Evolutionary conservation across 192 early-diverging fungal species (phyloP).

Genomic region (Hyaloraphidium curvatum): DNA sequence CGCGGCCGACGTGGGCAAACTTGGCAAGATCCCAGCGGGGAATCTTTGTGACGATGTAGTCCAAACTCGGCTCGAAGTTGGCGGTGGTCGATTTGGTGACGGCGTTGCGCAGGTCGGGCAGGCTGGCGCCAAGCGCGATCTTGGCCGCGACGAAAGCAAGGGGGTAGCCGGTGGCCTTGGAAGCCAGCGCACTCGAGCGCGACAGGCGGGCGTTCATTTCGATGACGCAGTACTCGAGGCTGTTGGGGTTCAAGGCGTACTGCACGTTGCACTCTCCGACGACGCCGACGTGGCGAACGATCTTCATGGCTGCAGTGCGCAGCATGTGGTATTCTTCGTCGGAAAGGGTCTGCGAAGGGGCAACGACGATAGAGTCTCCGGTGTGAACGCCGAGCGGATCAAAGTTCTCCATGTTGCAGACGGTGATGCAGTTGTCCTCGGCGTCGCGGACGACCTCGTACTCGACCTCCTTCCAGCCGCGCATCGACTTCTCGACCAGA

Average conservation of each 20-base stretch:
- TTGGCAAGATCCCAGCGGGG: constrained; percentile 94
- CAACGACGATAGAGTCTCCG: constrained; percentile 97
- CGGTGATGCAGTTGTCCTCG: constrained; percentile 94
- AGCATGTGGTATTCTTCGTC: constrained; percentile 96
- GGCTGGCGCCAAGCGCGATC: constrained; percentile 73
- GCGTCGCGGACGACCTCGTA: constrained; percentile 97
- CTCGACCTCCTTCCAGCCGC: constrained; percentile 99
- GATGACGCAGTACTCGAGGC: constrained; percentile 78
- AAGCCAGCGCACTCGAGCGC: constrained; percentile 68
- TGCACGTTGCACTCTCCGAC: constrained; percentile 98
- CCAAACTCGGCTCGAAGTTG: constrained; percentile 90
- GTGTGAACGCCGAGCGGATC: constrained; percentile 97
- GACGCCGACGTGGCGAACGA: constrained; percentile 88
- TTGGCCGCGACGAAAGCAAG: constrained; percentile 96
- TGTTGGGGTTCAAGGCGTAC: constrained; percentile 81
- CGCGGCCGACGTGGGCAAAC: constrained; percentile 73
- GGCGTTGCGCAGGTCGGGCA: constrained; percentile 70
- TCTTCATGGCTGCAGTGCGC: constrained; percentile 82
- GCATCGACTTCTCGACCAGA: constrained; percentile 87
- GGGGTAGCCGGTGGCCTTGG: constrained; percentile 96
- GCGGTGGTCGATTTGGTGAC: constrained; percentile 89
- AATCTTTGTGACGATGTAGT: constrained; percentile 93
- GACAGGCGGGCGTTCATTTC: constrained; percentile 95
- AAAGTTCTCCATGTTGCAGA: constrained; percentile 99
- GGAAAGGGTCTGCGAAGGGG: constrained; percentile 85